These are phyloP conservation scores for Bondarzewia mesenterica DNA, from an alignment of 1,284 basidiomycete genomes.

Conservation along the genomic window DNA sequence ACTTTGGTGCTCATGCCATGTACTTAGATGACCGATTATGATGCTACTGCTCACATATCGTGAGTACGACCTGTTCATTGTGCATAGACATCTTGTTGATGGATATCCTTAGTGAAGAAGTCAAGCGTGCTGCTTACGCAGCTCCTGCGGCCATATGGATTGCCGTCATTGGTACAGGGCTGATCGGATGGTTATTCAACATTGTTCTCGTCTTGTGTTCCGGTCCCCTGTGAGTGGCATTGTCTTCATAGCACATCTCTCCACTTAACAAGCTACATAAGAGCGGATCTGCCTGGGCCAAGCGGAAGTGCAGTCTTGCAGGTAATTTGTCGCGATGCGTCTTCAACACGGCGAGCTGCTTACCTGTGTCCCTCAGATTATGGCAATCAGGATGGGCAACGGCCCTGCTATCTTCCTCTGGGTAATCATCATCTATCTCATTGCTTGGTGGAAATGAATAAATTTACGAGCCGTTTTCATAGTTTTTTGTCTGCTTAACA, in stretches of 20 bases:
- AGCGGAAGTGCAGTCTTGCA: conserved; percentile 69
- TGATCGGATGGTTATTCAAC: conserved; percentile 80
- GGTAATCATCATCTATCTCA: too few relatives aligned
- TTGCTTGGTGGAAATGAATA: too few relatives aligned
- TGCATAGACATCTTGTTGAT: neutral
- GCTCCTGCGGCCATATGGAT: conserved; percentile 78
- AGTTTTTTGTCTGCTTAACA: conserved; percentile 65
- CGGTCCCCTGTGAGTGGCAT: conserved; percentile 46
- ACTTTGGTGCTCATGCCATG: conserved; percentile 3
- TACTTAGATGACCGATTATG: conserved; percentile 47
- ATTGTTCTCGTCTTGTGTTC: conserved; percentile 83
- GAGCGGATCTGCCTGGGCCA: conserved; percentile 53
- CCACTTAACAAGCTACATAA: conserved; percentile 16
- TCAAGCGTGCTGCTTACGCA: conserved; percentile 81
- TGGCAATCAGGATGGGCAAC: conserved; percentile 67
- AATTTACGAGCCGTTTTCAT: too few relatives aligned
- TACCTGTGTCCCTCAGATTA: too few relatives aligned
- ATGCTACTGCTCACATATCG: conserved; percentile 85
- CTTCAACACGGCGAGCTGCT: too few relatives aligned
- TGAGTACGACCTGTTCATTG: conserved; percentile 29
- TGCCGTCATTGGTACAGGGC: conserved; percentile 80
- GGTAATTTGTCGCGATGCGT: conserved; percentile 35
- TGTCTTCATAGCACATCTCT: neutral
- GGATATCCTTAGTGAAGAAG: conserved; percentile 62
- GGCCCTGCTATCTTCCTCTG: conserved; percentile 68